phyloP scores from a whole-genome alignment of 164 flowering plant genomes.

The Piper betle region DNA sequence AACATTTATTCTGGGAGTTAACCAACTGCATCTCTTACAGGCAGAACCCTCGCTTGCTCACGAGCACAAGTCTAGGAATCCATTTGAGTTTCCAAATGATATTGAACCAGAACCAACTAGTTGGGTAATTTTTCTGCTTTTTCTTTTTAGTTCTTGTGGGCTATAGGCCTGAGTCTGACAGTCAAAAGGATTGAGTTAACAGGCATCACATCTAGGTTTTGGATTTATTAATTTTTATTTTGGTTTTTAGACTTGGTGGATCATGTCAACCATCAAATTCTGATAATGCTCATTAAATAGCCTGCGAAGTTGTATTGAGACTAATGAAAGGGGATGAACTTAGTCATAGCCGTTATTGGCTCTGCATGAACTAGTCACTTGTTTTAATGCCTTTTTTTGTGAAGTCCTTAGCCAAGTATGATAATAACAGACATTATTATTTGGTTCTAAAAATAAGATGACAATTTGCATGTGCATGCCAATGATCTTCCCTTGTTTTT shows the following conservation, averaged over 20 bases:
- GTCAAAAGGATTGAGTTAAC: background rate
- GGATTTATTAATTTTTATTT: no score
- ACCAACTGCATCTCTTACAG: slow-evolving; percentile 16
- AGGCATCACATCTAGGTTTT: background rate
- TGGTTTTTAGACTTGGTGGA: no score
- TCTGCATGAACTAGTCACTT: no score
- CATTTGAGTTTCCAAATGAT: slow-evolving; percentile 75
- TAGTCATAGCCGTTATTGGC: no score
- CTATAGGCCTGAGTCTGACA: background rate
- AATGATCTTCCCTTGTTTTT: background rate
- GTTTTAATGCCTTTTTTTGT: no score
- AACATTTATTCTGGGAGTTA: background rate
- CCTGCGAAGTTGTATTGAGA: no score
- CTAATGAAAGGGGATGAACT: no score
- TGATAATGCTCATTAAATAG: no score
- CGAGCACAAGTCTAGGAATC: slow-evolving; percentile 48
- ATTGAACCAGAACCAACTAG: slow-evolving; percentile 31
- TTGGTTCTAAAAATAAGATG: no score
- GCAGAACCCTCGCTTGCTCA: slow-evolving; percentile 19
- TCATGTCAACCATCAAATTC: no score
- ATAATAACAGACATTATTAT: no score
- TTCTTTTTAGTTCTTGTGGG: background rate
- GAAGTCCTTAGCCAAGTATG: no score
- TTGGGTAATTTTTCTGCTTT: slow-evolving; percentile 29
- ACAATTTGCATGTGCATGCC: background rate